phyloP scores from a whole-genome alignment of 768 basidiomycete species.

The Hericium coralloides region DNA sequence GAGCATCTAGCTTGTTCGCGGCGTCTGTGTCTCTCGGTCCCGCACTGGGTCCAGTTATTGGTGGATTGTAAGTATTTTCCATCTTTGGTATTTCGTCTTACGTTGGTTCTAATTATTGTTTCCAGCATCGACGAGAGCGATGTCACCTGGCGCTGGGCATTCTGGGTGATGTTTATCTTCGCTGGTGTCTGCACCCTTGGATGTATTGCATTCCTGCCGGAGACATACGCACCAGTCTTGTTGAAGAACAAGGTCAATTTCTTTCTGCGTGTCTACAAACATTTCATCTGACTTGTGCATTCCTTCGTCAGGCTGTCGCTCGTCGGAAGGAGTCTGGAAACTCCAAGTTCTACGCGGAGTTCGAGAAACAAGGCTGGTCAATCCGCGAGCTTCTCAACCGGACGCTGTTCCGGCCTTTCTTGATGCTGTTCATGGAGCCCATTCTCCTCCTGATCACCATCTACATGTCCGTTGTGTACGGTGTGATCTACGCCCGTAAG shows the following conservation, averaged over 20 bases:
- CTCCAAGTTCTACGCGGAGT: background rate
- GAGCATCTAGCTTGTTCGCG: constrained; percentile 13
- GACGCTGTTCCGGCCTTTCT: constrained; percentile 22
- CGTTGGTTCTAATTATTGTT: background rate
- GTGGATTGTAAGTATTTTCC: constrained; percentile 12
- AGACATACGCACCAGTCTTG: constrained; percentile 15
- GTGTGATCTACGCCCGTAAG: constrained; percentile 9
- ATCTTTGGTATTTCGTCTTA: background rate
- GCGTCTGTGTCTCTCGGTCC: constrained; percentile 18
- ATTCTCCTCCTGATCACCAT: constrained; percentile 9
- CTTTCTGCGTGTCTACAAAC: too few relatives aligned
- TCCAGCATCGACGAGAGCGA: constrained; percentile 2
- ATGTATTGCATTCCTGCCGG: constrained; percentile 12
- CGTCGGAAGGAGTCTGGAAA: background rate
- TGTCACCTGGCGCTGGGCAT: constrained; percentile 18
- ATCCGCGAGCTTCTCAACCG: constrained; percentile 14
- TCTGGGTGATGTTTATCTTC: constrained; percentile 19
- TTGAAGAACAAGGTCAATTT: constrained; percentile 5
- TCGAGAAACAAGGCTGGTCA: constrained; percentile 1
- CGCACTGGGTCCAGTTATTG: constrained; percentile 17
- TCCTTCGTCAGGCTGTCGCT: background rate
- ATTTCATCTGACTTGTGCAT: background rate
- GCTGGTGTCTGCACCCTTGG: constrained; percentile 9
- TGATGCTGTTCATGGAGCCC: constrained; percentile 23
- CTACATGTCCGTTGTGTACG: constrained; percentile 11